Percentiles rank a stretch among this genome's conserved stretches.
phyloP scores from a whole-genome alignment of 805 yeast genomes.

The Starmerella vitae region DNA sequence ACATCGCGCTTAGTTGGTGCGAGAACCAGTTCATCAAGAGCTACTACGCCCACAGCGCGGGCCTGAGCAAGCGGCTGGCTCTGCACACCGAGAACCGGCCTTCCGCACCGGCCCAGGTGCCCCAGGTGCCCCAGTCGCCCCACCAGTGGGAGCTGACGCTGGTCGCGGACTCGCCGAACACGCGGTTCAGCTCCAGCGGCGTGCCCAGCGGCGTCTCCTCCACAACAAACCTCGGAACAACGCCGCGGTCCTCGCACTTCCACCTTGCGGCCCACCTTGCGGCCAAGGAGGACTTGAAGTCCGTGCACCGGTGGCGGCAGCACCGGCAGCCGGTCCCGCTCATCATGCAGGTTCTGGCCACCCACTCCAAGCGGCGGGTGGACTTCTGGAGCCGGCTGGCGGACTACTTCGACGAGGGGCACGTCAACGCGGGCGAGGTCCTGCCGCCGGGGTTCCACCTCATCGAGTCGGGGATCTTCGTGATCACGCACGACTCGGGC shows the following conservation, averaged over 20 bases:
- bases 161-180: background rate
- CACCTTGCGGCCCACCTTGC: constrained; percentile 27
- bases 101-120: background rate
- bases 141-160: background rate
- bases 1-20: constrained; percentile 90
- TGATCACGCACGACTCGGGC: constrained; percentile 30
- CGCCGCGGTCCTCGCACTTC: constrained; percentile 21
- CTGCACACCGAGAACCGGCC: background rate
- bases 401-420: constrained; percentile 33
- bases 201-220: background rate
- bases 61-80: background rate
- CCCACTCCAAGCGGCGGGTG: constrained; percentile 37
- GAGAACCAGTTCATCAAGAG: constrained; percentile 73
- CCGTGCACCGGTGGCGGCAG: constrained; percentile 25
- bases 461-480: constrained; percentile 37
- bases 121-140: background rate
- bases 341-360: constrained; percentile 50
- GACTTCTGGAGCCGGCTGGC: constrained; percentile 54
- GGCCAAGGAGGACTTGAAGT: constrained; percentile 25
- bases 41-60: constrained; percentile 30
- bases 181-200: background rate
- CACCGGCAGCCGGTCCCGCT: constrained; percentile 47
- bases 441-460: constrained; percentile 13
- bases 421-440: constrained; percentile 4
- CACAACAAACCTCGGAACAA: constrained; percentile 14